Conservation (phyloP, 148 eudicot species). For the Tetragonia tetragonoides region DNA sequence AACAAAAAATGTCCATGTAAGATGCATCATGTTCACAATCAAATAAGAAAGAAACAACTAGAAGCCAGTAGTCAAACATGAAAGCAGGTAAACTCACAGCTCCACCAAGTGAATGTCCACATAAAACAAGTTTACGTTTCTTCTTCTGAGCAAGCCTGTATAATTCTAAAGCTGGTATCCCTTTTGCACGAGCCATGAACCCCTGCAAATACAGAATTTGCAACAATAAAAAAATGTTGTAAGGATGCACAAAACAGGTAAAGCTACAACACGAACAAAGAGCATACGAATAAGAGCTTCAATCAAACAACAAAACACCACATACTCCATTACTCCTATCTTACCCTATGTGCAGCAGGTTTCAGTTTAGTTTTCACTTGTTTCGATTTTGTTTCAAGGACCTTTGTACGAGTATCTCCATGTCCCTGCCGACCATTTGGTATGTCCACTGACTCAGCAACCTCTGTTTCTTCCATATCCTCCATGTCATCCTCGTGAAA, state of each 20-base stretch:
- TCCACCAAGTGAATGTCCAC: constrained; percentile 99
- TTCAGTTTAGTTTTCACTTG: constrained; percentile 51
- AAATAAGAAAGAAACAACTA: constrained; percentile 9
- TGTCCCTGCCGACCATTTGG: constrained; percentile 38
- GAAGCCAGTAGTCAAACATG: constrained; percentile 6
- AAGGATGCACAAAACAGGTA: constrained; percentile 7
- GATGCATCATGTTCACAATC: background rate
- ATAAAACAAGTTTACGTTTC: constrained; percentile 85
- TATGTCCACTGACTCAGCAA: constrained; percentile 38
- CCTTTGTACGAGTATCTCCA: constrained; percentile 41
- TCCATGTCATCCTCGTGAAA: constrained; percentile 72
- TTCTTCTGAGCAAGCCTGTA: constrained; percentile 97
- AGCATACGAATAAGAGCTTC: background rate
- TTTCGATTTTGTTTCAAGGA: constrained; percentile 53
- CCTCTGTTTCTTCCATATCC: constrained; percentile 44
- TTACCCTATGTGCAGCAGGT: constrained; percentile 97
- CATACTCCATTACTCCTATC: constrained; percentile 20
- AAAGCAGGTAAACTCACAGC: constrained; percentile 60
- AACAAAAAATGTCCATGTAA: constrained; percentile 1
- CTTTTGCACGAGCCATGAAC: constrained; percentile 99
- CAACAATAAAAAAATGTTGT: background rate
- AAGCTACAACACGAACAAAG: background rate
- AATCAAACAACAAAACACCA: constrained; percentile 3
- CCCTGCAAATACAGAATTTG: constrained; percentile 50
- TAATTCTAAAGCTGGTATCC: constrained; percentile 93